Percentiles rank a stretch among this genome's conserved stretches.
Evolutionary conservation across 75 land plant genomes (phyloP).

Genomic region (Selaginella moellendorffii): DNA sequence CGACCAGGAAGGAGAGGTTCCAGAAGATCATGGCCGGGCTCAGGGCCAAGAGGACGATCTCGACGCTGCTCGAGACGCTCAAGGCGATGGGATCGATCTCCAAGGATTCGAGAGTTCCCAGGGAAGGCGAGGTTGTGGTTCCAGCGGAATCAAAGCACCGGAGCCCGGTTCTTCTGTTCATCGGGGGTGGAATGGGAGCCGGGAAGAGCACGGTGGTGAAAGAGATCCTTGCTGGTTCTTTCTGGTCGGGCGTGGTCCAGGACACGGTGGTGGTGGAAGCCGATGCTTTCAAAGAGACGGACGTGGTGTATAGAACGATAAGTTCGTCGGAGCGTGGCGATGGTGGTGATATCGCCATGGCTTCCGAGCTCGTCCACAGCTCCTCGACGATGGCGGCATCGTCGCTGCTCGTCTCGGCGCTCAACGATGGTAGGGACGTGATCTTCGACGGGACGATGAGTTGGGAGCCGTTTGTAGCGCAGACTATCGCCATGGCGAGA

Average conservation of each 20-base stretch:
- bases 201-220: conserved; percentile 85
- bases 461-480: conserved; percentile 79
- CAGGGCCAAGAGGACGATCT: conserved; percentile 1
- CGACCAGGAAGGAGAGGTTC: conserved; percentile 8
- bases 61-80: background rate
- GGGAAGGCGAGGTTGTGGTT: conserved; percentile 15
- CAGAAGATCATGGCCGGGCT: background rate
- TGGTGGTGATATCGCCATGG: conserved; percentile 31
- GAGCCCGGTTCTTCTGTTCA: conserved; percentile 63
- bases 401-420: conserved; percentile 70
- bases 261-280: conserved; percentile 79
- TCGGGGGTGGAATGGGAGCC: conserved; percentile 91
- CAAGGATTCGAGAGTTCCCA: conserved; percentile 23
- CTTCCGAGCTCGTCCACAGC: conserved; percentile 78
- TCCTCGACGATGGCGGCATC: conserved; percentile 78
- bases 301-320: conserved; percentile 62
- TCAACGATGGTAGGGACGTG: conserved; percentile 81
- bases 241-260: conserved; percentile 49
- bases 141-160: conserved; percentile 21
- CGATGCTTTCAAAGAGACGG: conserved; percentile 85
- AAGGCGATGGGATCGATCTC: background rate
- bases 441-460: conserved; percentile 82
- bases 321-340: conserved; percentile 26
- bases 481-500: conserved; percentile 67
- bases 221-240: conserved; percentile 45